These are phyloP conservation scores for Saccharum hybrid DNA, from an alignment of 202 grass and related monocot genomes.

Conservation along the genomic window DNA sequence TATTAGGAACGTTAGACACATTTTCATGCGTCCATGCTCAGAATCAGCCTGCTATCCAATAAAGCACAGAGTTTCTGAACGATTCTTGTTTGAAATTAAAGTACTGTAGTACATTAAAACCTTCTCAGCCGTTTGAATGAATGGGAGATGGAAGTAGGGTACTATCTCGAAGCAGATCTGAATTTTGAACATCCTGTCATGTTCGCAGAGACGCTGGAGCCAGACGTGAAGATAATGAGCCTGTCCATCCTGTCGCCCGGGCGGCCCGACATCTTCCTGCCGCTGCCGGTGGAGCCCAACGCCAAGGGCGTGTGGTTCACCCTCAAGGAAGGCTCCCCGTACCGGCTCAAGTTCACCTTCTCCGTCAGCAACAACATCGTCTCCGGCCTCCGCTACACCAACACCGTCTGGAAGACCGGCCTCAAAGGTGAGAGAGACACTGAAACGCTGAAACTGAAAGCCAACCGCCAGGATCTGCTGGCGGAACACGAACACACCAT, in stretches of 20 bases:
- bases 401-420: conserved; percentile 95
- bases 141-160: not conserved
- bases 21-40: not conserved
- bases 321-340: conserved; percentile 86
- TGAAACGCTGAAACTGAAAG: no score
- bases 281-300: conserved; percentile 71
- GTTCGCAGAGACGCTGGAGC: conserved; percentile 75
- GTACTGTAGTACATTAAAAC: not conserved
- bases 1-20: not conserved
- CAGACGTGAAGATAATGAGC: conserved; percentile 88
- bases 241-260: conserved; percentile 84
- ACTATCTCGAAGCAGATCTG: not conserved
- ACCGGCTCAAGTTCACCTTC: conserved; percentile 98
- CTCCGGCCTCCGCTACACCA: conserved; percentile 95
- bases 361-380: conserved; percentile 92
- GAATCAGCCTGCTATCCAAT: not conserved
- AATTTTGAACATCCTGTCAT: not conserved
- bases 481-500: no score
- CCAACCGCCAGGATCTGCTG: no score
- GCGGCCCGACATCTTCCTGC: conserved; percentile 74
- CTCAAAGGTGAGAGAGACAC: conserved; percentile 53
- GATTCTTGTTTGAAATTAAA: not conserved
- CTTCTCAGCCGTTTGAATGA: not conserved
- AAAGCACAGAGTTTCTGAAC: not conserved
- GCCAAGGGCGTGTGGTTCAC: conserved; percentile 93